Conservation (phyloP, 139 green algal species). For the Dunaliella sp. region DNA sequence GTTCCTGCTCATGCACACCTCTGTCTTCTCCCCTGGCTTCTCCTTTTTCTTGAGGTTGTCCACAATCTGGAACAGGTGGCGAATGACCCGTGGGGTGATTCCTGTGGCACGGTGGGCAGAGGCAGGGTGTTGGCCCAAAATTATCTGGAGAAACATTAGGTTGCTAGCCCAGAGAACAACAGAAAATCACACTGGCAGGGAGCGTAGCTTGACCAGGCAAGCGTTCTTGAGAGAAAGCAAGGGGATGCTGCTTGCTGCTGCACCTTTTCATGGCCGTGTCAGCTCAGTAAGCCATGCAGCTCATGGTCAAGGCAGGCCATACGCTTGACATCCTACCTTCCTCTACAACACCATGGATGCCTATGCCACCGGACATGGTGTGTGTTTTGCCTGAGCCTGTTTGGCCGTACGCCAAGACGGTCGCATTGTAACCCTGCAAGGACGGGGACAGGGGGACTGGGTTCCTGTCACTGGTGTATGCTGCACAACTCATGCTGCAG, state of each 20-base stretch:
- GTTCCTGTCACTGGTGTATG: too few relatives aligned
- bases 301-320: too few relatives aligned
- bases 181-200: too few relatives aligned
- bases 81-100: conserved; percentile 56
- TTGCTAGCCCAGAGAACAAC: too few relatives aligned
- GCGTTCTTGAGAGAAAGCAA: neutral
- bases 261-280: neutral
- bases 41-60: conserved; percentile 39
- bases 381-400: conserved; percentile 75
- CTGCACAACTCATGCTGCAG: too few relatives aligned
- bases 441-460: too few relatives aligned
- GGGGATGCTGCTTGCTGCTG: neutral
- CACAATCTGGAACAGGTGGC: conserved; percentile 47
- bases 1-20: conserved; percentile 20
- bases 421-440: conserved; percentile 72
- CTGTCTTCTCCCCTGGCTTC: conserved; percentile 56
- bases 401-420: conserved; percentile 74
- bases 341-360: conserved; percentile 52
- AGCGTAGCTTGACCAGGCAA: neutral
- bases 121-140: too few relatives aligned
- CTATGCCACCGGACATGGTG: conserved; percentile 68
- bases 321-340: conserved; percentile 43
- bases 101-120: too few relatives aligned
- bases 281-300: too few relatives aligned
- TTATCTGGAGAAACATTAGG: too few relatives aligned